Conservation (phyloP, 768 basidiomycete genomes). For the Candolleomyces efflorescens region DNA sequence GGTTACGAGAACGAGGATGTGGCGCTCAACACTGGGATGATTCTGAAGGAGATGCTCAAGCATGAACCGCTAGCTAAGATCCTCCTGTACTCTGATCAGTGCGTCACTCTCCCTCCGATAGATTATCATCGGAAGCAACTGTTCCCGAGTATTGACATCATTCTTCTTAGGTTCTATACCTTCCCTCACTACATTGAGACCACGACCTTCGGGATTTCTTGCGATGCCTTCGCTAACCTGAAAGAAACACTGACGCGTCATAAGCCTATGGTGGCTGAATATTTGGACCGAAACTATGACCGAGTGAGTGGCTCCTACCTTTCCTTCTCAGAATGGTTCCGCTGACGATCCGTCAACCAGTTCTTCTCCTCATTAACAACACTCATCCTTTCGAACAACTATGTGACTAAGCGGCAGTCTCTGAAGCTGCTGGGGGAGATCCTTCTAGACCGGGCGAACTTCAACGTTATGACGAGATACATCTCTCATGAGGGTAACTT, state of each 20-base stretch:
- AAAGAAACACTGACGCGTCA: slow-evolving; percentile 97
- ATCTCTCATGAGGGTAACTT: slow-evolving; percentile 94
- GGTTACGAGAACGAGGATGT: slow-evolving; percentile 96
- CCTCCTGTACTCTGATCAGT: slow-evolving; percentile 92
- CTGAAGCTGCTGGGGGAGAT: slow-evolving; percentile 98
- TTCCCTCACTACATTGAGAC: slow-evolving; percentile 97
- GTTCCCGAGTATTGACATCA: slow-evolving; percentile 1
- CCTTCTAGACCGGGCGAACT: slow-evolving; percentile 94
- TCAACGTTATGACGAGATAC: slow-evolving; percentile 97
- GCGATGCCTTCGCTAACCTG: slow-evolving; percentile 95
- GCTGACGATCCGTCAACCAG: slow-evolving; percentile 33
- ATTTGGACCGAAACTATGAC: slow-evolving; percentile 96
- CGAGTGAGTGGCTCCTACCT: slow-evolving; percentile 49
- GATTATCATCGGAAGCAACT: slow-evolving; percentile 2
- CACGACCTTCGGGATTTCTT: slow-evolving; percentile 96
- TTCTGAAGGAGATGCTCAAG: slow-evolving; percentile 93
- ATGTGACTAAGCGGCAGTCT: slow-evolving; percentile 99
- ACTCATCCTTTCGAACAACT: slow-evolving; percentile 90
- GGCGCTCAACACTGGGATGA: slow-evolving; percentile 97
- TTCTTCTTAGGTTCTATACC: slow-evolving; percentile 75
- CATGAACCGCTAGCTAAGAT: slow-evolving; percentile 91
- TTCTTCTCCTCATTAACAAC: slow-evolving; percentile 96
- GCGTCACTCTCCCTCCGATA: slow-evolving; percentile 27
- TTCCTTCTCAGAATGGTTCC: slow-evolving; percentile 2
- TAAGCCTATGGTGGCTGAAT: slow-evolving; percentile 97